Percentiles rank a stretch among this genome's conserved stretches.
Conservation (phyloP, 768 basidiomycete genomes). For the Hydnomerulius pinastri region DNA sequence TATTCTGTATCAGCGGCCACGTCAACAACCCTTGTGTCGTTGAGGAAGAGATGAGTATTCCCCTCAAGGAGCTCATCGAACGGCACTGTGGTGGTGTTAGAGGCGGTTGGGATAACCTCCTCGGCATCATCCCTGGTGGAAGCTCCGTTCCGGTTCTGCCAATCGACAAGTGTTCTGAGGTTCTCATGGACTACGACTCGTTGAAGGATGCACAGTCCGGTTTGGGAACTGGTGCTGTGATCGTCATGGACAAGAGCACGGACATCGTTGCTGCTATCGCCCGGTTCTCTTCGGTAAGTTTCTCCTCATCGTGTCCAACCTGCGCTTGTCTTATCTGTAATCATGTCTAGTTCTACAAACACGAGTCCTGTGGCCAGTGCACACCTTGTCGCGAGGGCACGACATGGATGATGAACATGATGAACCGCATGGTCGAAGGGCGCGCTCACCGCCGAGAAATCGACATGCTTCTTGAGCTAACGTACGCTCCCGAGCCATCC, state of each 20-base stretch:
- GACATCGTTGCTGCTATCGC: constrained; percentile 95
- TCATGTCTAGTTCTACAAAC: constrained; percentile 82
- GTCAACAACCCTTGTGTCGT: constrained; percentile 98
- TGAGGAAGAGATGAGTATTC: constrained; percentile 99
- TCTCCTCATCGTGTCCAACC: not conserved
- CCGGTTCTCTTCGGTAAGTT: constrained; percentile 75
- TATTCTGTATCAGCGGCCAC: constrained; percentile 95
- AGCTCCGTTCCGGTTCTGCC: constrained; percentile 93
- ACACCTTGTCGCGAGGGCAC: constrained; percentile 94
- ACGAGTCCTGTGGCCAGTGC: constrained; percentile 97
- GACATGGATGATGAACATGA: constrained; percentile 99
- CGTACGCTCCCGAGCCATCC: constrained; percentile 50
- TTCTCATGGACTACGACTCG: constrained; percentile 98
- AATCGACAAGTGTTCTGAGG: constrained; percentile 78
- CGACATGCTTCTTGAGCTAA: constrained; percentile 95
- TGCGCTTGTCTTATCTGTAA: constrained; percentile 3
- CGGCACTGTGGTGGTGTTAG: constrained; percentile 95
- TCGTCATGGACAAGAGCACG: constrained; percentile 98
- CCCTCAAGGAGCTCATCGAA: constrained; percentile 89
- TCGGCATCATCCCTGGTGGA: constrained; percentile 96
- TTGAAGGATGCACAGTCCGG: constrained; percentile 96
- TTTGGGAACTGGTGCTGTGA: constrained; percentile 96
- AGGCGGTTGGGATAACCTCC: constrained; percentile 96
- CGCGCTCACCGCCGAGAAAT: constrained; percentile 92
- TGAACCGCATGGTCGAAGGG: constrained; percentile 94